Conservation (phyloP, 768 basidiomycete genomes). For the Xanthoconium stramineum region DNA sequence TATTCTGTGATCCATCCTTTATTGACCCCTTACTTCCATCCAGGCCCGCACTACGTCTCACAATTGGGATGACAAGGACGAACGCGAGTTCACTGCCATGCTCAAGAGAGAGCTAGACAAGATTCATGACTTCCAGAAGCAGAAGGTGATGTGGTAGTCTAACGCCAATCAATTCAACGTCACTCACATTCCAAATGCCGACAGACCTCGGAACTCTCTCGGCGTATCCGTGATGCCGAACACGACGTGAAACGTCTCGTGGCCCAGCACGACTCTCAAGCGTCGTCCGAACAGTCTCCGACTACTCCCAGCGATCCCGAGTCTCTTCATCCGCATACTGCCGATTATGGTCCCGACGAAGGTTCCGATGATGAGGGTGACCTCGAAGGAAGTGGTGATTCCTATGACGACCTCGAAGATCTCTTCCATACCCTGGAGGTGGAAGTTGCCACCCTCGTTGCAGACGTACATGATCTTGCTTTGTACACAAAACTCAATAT, state of each 20-base stretch:
- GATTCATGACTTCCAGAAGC: conserved; percentile 89
- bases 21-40: background rate
- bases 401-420: conserved; percentile 77
- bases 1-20: background rate
- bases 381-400: conserved; percentile 46
- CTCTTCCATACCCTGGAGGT: conserved; percentile 87
- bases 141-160: conserved; percentile 54
- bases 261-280: conserved; percentile 41
- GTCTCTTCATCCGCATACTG: conserved; percentile 45
- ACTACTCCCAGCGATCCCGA: conserved; percentile 47
- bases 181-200: background rate
- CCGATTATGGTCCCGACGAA: conserved; percentile 53
- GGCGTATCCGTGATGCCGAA: conserved; percentile 80
- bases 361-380: conserved; percentile 64
- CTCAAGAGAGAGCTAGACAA: conserved; percentile 89
- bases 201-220: conserved; percentile 78
- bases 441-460: conserved; percentile 91
- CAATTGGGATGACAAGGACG: conserved; percentile 75
- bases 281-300: conserved; percentile 23
- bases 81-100: conserved; percentile 73
- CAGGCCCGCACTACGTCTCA: conserved; percentile 51
- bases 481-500: conserved; percentile 96
- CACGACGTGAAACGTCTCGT: conserved; percentile 78
- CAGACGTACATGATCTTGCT: conserved; percentile 87
- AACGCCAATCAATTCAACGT: background rate